phyloP scores from a whole-genome alignment of 306 rosid genomes.

The Begonia loranthoides region DNA sequence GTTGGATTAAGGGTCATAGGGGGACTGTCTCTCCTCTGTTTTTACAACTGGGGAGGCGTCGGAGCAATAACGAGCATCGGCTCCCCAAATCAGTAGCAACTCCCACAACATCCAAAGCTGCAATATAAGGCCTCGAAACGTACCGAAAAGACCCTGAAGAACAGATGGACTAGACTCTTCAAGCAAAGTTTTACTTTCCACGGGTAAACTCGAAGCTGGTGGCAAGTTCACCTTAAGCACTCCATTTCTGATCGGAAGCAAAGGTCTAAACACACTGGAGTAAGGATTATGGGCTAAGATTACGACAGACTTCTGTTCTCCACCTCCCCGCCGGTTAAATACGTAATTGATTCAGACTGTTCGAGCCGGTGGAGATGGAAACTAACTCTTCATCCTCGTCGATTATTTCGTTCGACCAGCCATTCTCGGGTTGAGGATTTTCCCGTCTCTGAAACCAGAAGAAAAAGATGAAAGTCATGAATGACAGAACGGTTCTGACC shows the following conservation, averaged over 20 bases:
- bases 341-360: conserved; percentile 48
- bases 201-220: conserved; percentile 59
- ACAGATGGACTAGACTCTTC: conserved; percentile 60
- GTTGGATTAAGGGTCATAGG: no score
- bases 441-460: conserved; percentile 45
- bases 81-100: conserved; percentile 70
- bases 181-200: conserved; percentile 31
- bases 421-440: conserved; percentile 23
- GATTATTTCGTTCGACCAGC: conserved; percentile 23
- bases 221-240: conserved; percentile 74
- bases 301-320: conserved; percentile 90
- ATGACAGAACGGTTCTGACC: conserved; percentile 71
- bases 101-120: conserved; percentile 98
- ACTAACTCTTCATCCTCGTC: conserved; percentile 26
- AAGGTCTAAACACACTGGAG: conserved; percentile 72
- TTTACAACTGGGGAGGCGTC: conserved; percentile 93
- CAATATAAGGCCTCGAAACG: conserved; percentile 59
- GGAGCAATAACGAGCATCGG: conserved; percentile 85
- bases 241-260: conserved; percentile 85
- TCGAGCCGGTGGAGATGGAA: conserved; percentile 15
- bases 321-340: conserved; percentile 82
- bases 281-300: conserved; percentile 59
- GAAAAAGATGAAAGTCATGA: conserved; percentile 82
- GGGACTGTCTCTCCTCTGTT: no score
- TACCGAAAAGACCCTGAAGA: conserved; percentile 80